These are phyloP conservation scores for Musa itinerans DNA, from an alignment of 176 grass and related monocot genomes.

Conservation along the genomic window DNA sequence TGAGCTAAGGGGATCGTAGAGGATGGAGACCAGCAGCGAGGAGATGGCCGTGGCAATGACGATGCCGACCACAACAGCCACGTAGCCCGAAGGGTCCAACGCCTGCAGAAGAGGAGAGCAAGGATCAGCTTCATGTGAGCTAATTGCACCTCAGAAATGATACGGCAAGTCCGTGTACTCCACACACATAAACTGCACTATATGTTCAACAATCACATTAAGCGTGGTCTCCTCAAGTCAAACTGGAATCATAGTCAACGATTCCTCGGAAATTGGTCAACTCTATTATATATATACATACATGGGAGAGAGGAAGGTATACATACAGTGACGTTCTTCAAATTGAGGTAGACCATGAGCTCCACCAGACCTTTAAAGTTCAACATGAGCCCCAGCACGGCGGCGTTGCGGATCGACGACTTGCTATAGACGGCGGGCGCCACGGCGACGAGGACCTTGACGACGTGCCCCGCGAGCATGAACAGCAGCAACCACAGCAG, in stretches of 20 bases:
- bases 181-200: too few species aligned
- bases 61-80: not conserved
- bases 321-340: not conserved
- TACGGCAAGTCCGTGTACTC: too few species aligned
- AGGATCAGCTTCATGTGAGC: not conserved
- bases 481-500: not conserved
- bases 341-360: not conserved
- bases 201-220: too few species aligned
- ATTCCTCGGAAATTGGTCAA: too few species aligned
- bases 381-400: slow-evolving; percentile 31
- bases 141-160: too few species aligned
- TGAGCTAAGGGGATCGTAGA: slow-evolving; percentile 18
- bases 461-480: not conserved
- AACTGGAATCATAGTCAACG: too few species aligned
- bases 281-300: too few species aligned
- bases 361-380: slow-evolving; percentile 33
- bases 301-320: not conserved
- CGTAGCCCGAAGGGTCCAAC: not conserved
- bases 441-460: slow-evolving; percentile 3
- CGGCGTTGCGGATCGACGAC: slow-evolving; percentile 7
- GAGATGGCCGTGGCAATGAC: not conserved
- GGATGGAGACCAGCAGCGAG: slow-evolving; percentile 6
- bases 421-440: slow-evolving; percentile 12
- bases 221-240: too few species aligned
- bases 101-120: not conserved